Evolutionary conservation across 2,329 filamentous ascomycete species (phyloP).

Genomic region (Aspergillus clavatus): DNA sequence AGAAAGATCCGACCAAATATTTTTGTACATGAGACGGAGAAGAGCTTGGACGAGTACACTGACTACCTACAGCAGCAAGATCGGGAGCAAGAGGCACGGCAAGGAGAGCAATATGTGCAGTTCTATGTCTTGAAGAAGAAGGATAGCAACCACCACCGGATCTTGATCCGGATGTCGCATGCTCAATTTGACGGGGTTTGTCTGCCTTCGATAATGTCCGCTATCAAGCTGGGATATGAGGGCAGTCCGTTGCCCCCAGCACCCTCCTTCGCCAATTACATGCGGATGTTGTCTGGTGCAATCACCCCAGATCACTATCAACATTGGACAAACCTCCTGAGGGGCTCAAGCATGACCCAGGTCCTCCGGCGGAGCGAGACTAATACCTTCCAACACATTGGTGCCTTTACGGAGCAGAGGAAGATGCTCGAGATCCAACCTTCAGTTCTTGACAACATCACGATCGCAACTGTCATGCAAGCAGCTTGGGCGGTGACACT

Average conservation of each 20-base stretch:
- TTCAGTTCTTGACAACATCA: slow-evolving; percentile 53
- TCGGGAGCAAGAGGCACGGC: slow-evolving; percentile 51
- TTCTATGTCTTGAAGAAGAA: slow-evolving; percentile 51
- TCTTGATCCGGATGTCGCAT: slow-evolving; percentile 59
- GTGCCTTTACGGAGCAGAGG: slow-evolving; percentile 33
- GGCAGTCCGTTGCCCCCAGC: slow-evolving; percentile 37
- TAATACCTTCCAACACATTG: slow-evolving; percentile 34
- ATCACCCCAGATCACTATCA: slow-evolving; percentile 47
- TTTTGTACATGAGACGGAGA: slow-evolving; percentile 50
- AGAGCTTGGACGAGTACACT: slow-evolving; percentile 49
- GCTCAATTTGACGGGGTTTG: slow-evolving; percentile 67
- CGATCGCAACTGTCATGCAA: slow-evolving; percentile 61
- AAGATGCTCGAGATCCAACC: slow-evolving; percentile 35
- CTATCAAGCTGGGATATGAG: slow-evolving; percentile 54
- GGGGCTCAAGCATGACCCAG: slow-evolving; percentile 50
- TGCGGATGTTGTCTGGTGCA: slow-evolving; percentile 37
- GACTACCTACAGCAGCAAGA: slow-evolving; percentile 54
- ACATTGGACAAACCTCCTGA: slow-evolving; percentile 59
- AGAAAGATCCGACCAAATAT: slow-evolving; percentile 50
- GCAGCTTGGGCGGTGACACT: slow-evolving; percentile 63
- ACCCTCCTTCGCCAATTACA: slow-evolving; percentile 45
- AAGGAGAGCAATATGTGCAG: slow-evolving; percentile 58
- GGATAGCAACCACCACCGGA: slow-evolving; percentile 43
- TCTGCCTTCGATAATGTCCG: slow-evolving; percentile 56
- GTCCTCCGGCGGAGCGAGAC: slow-evolving; percentile 31